A percentile compares a stretch with the other conserved stretches of the same genome.
phyloP scores from a whole-genome alignment of 106 monocot genomes.

The Phalaenopsis equestris region DNA sequence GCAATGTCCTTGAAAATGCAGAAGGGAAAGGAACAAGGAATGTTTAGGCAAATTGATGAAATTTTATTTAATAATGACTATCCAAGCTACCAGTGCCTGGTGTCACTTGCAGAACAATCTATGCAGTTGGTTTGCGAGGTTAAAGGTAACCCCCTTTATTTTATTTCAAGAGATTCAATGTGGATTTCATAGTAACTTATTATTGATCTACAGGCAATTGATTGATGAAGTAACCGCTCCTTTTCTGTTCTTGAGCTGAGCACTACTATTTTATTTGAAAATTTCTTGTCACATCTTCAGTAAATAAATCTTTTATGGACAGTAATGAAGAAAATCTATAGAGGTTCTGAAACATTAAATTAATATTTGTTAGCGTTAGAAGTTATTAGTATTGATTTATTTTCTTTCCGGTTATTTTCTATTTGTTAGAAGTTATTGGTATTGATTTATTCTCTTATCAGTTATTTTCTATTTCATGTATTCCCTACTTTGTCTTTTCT shows the following conservation, averaged over 20 bases:
- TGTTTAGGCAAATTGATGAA: slow-evolving; percentile 89
- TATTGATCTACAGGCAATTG: not conserved
- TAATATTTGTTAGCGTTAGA: not conserved
- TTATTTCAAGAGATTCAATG: not conserved
- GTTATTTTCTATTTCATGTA: too few relatives aligned
- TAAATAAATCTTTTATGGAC: not conserved
- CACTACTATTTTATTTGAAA: not conserved
- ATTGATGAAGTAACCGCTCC: not conserved
- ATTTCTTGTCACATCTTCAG: not conserved
- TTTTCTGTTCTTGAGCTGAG: not conserved
- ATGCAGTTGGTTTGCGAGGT: slow-evolving; percentile 77
- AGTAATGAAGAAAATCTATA: too few relatives aligned
- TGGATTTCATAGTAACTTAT: not conserved
- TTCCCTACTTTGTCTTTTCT: too few relatives aligned
- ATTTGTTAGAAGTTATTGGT: too few relatives aligned
- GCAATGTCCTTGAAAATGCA: slow-evolving; percentile 25
- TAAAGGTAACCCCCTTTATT: slow-evolving; percentile 46
- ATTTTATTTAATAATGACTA: slow-evolving; percentile 74
- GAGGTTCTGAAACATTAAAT: not conserved
- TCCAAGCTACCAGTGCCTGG: slow-evolving; percentile 62
- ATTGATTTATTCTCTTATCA: too few relatives aligned
- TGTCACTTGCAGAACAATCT: slow-evolving; percentile 44
- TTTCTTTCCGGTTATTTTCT: too few relatives aligned
- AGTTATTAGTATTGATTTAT: too few relatives aligned
- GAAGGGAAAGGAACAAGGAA: slow-evolving; percentile 59